Percentiles rank a stretch among this genome's conserved stretches.
Evolutionary conservation across 345 rosid genomes (phyloP).

Genomic region (Psidium guajava): DNA sequence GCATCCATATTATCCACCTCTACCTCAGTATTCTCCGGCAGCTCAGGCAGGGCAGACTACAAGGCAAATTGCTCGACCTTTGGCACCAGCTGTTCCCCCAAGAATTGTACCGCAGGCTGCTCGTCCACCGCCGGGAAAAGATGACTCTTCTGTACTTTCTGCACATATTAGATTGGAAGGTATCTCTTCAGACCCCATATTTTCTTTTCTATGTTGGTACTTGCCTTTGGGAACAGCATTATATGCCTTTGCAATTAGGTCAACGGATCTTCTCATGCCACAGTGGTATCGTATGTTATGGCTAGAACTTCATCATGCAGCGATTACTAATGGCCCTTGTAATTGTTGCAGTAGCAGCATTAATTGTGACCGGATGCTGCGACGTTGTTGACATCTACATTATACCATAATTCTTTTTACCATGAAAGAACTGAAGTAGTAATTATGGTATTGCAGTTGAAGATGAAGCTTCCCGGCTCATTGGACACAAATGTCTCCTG

Average conservation of each 20-base stretch:
- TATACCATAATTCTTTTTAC: not conserved
- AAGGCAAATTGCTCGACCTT: not conserved
- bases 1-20: not conserved
- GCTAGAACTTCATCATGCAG: not conserved
- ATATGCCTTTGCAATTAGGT: not conserved
- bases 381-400: not conserved
- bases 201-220: not conserved
- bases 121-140: not conserved
- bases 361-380: not conserved
- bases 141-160: not conserved
- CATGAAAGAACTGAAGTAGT: not conserved
- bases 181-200: not conserved
- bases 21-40: not conserved
- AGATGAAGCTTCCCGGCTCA: not conserved
- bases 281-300: not conserved
- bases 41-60: not conserved
- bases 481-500: conserved; percentile 16
- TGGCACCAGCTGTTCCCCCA: not conserved
- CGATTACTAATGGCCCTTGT: not conserved
- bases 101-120: not conserved
- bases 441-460: conserved; percentile 5
- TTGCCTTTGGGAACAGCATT: not conserved
- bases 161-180: not conserved
- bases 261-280: not conserved
- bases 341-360: not conserved